These are phyloP conservation scores for Aspergillus taichungensis DNA, from an alignment of 495 filamentous ascomycete genomes.

Conservation along the genomic window DNA sequence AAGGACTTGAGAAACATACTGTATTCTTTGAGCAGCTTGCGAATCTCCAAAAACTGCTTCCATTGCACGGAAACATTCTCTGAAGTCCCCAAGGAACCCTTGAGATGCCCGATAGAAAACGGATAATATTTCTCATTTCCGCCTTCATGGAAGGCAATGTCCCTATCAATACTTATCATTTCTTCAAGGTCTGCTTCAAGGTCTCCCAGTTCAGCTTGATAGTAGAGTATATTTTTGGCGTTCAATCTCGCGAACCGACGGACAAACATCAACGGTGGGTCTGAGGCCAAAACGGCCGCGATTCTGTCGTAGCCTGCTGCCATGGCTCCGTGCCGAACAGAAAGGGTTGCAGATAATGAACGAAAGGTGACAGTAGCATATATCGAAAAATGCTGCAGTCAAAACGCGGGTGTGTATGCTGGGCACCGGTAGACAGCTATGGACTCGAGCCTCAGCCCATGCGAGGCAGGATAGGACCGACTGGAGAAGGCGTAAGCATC, in stretches of 20 bases:
- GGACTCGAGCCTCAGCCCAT: no score
- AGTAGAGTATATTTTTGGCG: conserved; percentile 24
- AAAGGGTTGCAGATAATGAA: no score
- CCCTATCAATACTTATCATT: conserved; percentile 10
- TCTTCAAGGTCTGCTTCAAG: conserved; percentile 18
- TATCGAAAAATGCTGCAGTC: no score
- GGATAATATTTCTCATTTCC: neutral
- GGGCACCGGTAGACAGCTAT: no score
- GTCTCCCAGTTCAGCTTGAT: conserved; percentile 23
- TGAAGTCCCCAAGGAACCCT: neutral
- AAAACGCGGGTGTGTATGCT: no score
- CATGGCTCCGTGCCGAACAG: neutral
- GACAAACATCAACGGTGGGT: conserved; percentile 15
- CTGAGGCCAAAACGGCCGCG: conserved; percentile 6
- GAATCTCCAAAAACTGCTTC: conserved; percentile 18
- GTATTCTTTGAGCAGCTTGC: conserved; percentile 13
- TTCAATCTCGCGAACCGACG: conserved; percentile 24
- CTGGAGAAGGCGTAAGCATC: no score
- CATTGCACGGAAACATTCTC: conserved; percentile 7
- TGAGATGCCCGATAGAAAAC: conserved; percentile 3
- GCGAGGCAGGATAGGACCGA: no score
- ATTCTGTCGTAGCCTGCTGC: conserved; percentile 9
- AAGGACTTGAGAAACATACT: neutral
- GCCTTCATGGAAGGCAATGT: conserved; percentile 1
- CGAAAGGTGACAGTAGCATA: no score